Conservation (phyloP, 805 yeast species). For the Komagataella phaffii region DNA sequence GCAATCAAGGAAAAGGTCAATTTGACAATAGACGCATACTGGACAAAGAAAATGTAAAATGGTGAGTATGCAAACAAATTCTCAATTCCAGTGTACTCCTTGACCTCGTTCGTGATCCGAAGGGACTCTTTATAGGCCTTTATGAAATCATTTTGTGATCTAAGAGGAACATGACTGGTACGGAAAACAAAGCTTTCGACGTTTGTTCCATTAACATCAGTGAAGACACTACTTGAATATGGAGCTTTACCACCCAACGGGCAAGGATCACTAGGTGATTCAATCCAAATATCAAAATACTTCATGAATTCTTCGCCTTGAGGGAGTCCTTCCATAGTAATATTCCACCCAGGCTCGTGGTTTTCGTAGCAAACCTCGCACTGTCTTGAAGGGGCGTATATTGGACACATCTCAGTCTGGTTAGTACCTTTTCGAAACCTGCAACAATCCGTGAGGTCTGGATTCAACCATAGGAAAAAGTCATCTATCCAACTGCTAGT, state of each 20-base stretch:
- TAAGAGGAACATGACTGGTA: constrained; percentile 63
- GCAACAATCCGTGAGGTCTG: constrained; percentile 79
- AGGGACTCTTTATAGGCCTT: constrained; percentile 62
- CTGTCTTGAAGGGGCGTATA: constrained; percentile 50
- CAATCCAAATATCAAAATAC: constrained; percentile 72
- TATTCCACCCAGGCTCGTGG: constrained; percentile 48
- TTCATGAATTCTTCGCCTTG: constrained; percentile 52
- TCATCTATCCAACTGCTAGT: constrained; percentile 92
- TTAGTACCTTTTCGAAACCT: constrained; percentile 39
- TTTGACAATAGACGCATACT: constrained; percentile 55
- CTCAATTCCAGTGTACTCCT: constrained; percentile 20
- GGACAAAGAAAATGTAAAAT: constrained; percentile 86
- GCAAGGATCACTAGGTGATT: constrained; percentile 73
- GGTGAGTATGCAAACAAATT: constrained; percentile 84
- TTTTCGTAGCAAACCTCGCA: constrained; percentile 64
- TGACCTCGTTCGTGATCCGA: constrained; percentile 47
- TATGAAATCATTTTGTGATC: constrained; percentile 78
- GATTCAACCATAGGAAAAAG: constrained; percentile 76
- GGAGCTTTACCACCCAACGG: constrained; percentile 96
- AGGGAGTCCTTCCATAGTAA: constrained; percentile 76
- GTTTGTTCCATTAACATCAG: constrained; percentile 20
- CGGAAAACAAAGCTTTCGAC: constrained; percentile 60
- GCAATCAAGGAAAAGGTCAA: constrained; percentile 41
- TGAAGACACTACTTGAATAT: constrained; percentile 46
- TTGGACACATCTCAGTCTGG: constrained; percentile 47